A percentile compares a stretch with the other conserved stretches of the same genome.
phyloP scores from a whole-genome alignment of 106 monocot species.

The Phalaenopsis aphrodite region DNA sequence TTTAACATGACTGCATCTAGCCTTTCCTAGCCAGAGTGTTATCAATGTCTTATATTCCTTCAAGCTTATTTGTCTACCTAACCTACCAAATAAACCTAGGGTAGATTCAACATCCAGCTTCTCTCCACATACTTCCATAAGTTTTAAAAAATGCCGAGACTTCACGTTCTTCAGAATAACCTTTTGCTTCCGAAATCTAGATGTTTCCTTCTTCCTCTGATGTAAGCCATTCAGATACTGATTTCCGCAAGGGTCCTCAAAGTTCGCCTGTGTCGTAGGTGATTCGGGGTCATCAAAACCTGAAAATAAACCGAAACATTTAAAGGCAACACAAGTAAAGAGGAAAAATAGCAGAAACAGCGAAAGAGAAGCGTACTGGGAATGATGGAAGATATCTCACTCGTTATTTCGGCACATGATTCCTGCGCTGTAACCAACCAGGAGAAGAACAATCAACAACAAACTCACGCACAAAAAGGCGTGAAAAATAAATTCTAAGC shows the following conservation, averaged over 20 bases:
- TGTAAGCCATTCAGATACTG: constrained; percentile 1
- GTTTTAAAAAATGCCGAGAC: constrained; percentile 40
- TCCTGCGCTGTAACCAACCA: constrained; percentile 4
- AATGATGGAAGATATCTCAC: constrained; percentile 6
- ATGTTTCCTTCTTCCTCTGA: constrained; percentile 37
- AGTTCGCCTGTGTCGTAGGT: not conserved
- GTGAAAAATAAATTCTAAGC: not conserved
- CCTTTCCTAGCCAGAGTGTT: constrained; percentile 45
- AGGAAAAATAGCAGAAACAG: not conserved
- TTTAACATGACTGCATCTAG: constrained; percentile 29
- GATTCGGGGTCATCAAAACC: constrained; percentile 4
- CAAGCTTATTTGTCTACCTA: constrained; percentile 66
- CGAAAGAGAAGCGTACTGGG: not conserved
- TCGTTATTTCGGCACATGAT: not conserved
- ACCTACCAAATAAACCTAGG: constrained; percentile 55
- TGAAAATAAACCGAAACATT: constrained; percentile 7
- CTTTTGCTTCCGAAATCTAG: constrained; percentile 61
- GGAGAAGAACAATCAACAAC: not conserved
- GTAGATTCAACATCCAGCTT: constrained; percentile 61
- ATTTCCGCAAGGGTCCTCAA: not conserved
- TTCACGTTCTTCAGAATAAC: constrained; percentile 46
- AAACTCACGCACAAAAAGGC: not conserved
- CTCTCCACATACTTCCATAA: constrained; percentile 54
- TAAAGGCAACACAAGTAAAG: not conserved
- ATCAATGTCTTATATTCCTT: constrained; percentile 76